Evolutionary conservation across 163 green algal species (phyloP).

Genomic region (Scenedesmus sp.): DNA sequence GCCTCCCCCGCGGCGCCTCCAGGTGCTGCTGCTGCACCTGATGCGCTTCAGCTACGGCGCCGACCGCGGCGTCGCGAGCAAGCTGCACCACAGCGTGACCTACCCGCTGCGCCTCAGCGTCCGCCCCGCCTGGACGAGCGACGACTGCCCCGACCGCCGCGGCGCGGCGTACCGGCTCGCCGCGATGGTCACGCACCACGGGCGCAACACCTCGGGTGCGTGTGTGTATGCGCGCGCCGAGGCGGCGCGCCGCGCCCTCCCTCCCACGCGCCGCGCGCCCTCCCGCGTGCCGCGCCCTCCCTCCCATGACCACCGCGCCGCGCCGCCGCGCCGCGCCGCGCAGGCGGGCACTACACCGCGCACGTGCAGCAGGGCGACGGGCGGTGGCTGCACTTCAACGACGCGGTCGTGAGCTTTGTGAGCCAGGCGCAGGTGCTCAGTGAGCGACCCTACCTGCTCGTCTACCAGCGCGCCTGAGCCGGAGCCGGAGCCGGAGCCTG

Average conservation of each 20-base stretch:
- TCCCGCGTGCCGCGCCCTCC: too few species aligned
- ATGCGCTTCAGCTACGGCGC: conserved; percentile 62
- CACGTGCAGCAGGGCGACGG: conserved; percentile 66
- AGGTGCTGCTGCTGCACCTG: conserved; percentile 68
- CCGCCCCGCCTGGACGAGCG: conserved; percentile 40
- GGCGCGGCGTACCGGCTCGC: conserved; percentile 53
- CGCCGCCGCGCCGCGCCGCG: neutral
- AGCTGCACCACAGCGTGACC: conserved; percentile 53
- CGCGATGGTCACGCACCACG: conserved; percentile 64
- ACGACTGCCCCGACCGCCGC: conserved; percentile 59
- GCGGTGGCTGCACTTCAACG: conserved; percentile 69
- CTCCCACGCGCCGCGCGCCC: too few species aligned
- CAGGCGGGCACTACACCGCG: conserved; percentile 70
- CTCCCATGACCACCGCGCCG: too few species aligned
- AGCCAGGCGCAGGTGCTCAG: conserved; percentile 39
- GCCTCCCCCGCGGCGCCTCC: neutral
- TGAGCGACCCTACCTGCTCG: conserved; percentile 65
- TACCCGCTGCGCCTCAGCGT: conserved; percentile 48
- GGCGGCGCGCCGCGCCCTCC: too few species aligned
- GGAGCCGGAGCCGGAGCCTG: too few species aligned
- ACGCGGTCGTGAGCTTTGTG: conserved; percentile 54
- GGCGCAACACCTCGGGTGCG: conserved; percentile 42
- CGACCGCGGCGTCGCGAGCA: conserved; percentile 23
- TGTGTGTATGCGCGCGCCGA: too few species aligned
- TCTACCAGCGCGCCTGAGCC: conserved; percentile 59